Evolutionary conservation across 495 filamentous ascomycete species (phyloP).

Genomic region (Lophium mytilinum): DNA sequence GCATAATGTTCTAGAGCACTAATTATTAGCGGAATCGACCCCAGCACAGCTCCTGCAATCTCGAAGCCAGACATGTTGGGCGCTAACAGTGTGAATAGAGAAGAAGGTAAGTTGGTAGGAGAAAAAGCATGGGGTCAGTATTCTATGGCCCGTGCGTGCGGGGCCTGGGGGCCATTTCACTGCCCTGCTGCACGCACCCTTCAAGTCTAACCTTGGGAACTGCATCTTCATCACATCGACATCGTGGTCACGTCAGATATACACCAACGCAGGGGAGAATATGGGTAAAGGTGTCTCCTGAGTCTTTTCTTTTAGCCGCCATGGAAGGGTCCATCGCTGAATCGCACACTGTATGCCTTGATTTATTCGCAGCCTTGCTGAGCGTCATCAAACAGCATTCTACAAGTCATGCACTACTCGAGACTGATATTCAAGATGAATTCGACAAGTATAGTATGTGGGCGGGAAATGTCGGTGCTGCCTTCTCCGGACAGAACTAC

Average conservation of each 20-base stretch:
- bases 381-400: neutral
- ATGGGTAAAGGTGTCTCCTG: too few relatives aligned
- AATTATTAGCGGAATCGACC: slow-evolving; percentile 2
- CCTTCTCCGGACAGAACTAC: slow-evolving; percentile 6
- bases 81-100: neutral
- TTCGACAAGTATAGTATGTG: slow-evolving; percentile 12
- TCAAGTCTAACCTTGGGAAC: too few relatives aligned
- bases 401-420: neutral
- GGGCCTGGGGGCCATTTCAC: too few relatives aligned
- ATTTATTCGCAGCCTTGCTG: neutral
- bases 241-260: neutral
- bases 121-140: too few relatives aligned
- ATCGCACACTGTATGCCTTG: neutral
- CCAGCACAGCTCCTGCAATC: slow-evolving; percentile 6
- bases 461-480: slow-evolving; percentile 11
- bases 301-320: too few relatives aligned
- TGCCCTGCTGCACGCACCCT: too few relatives aligned
- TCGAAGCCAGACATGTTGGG: slow-evolving; percentile 8
- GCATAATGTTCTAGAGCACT: slow-evolving; percentile 8
- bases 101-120: neutral
- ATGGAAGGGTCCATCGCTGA: neutral
- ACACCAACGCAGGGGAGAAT: too few relatives aligned
- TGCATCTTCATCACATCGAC: neutral
- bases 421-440: neutral
- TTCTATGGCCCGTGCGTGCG: neutral